These are phyloP conservation scores for Agaricus blazei DNA, from an alignment of 768 basidiomycete species.

Conservation along the genomic window DNA sequence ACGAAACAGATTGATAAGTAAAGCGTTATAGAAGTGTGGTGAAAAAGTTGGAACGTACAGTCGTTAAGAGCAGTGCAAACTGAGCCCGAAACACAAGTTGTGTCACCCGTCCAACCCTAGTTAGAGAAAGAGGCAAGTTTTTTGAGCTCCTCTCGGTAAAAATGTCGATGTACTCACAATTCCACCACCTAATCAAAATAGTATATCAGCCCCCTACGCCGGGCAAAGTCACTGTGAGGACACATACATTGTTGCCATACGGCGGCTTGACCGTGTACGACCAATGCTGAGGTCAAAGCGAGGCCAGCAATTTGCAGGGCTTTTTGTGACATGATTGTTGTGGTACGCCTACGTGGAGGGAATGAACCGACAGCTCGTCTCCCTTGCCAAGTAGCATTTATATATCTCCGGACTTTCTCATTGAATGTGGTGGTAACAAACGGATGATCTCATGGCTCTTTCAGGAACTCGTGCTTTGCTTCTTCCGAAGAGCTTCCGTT, in stretches of 20 bases:
- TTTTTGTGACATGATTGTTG: not conserved
- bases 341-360: not conserved
- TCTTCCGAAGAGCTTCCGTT: slow-evolving; percentile 1
- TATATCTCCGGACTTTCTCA: not conserved
- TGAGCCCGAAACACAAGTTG: slow-evolving; percentile 27
- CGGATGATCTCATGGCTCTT: not conserved
- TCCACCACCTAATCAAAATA: not conserved
- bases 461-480: not conserved
- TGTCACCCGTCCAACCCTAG: slow-evolving; percentile 29
- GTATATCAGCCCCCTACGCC: not conserved
- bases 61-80: slow-evolving; percentile 24
- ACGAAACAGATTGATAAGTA: too few species aligned
- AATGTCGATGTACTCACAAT: not conserved
- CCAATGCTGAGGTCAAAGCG: not conserved
- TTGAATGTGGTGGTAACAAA: not conserved
- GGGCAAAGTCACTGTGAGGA: not conserved
- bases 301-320: not conserved
- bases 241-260: not conserved
- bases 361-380: not conserved
- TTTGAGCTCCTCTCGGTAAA: not conserved
- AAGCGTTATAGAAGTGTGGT: not conserved
- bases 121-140: not conserved
- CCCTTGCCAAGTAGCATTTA: not conserved
- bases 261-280: not conserved
- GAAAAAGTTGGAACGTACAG: slow-evolving; percentile 18